Percentiles rank a stretch among this genome's conserved stretches.
Evolutionary conservation across 2,329 filamentous ascomycete species (phyloP).

Genomic region (Capronia americana): DNA sequence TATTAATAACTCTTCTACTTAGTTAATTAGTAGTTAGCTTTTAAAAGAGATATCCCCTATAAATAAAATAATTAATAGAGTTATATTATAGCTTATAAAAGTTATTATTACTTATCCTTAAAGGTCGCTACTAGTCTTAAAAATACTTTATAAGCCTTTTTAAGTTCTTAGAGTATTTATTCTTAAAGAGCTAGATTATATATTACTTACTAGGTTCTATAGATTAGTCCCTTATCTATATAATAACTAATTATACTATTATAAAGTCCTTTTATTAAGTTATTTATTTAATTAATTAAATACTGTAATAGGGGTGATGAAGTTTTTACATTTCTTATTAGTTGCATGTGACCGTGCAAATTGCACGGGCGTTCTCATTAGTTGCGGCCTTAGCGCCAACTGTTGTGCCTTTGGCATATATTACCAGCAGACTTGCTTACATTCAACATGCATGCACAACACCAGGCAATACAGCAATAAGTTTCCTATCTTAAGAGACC

Average conservation of each 20-base stretch:
- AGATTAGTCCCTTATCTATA: neutral
- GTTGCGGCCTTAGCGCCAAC: no score
- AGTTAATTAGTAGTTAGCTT: neutral
- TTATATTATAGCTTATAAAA: neutral
- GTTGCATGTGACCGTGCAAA: no score
- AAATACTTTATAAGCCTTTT: neutral
- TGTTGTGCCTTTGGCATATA: no score
- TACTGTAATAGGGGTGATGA: no score
- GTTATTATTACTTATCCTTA: neutral
- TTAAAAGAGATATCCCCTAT: neutral
- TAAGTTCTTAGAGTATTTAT: neutral
- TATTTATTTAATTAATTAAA: slow-evolving; percentile 2
- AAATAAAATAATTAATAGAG: neutral
- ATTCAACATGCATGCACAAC: no score
- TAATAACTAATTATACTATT: neutral
- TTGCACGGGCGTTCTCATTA: no score
- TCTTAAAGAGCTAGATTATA: neutral
- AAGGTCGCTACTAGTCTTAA: neutral
- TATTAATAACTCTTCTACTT: neutral
- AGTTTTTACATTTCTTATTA: no score
- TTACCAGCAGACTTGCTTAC: no score
- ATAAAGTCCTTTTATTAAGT: neutral
- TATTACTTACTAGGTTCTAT: neutral
- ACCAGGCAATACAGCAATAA: no score
- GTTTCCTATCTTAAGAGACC: no score